Conservation (phyloP, 2,329 filamentous ascomycete species). For the Thermothelomyces thermophilus region DNA sequence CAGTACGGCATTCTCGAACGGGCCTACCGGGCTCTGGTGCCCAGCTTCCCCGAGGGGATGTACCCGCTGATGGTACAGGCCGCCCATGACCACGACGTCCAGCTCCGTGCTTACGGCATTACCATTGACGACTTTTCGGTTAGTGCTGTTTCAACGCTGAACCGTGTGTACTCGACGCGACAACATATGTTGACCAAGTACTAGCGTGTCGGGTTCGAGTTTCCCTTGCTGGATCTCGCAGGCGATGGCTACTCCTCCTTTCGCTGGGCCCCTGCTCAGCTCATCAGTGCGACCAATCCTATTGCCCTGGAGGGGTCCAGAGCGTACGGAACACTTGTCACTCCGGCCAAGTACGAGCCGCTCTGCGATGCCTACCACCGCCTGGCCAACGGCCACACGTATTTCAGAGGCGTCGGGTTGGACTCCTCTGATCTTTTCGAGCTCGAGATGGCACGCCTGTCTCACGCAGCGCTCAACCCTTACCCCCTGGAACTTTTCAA, state of each 20-base stretch:
- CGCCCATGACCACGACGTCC: constrained; percentile 45
- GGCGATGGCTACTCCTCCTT: constrained; percentile 45
- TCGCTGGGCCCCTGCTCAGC: constrained; percentile 41
- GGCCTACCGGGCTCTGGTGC: constrained; percentile 42
- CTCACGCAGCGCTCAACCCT: constrained; percentile 14
- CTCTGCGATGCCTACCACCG: constrained; percentile 42
- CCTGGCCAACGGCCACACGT: constrained; percentile 25
- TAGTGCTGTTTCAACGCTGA: constrained; percentile 21
- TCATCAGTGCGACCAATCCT: constrained; percentile 39
- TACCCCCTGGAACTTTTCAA: constrained; percentile 39
- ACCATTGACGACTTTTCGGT: constrained; percentile 44
- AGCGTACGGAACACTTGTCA: constrained; percentile 40
- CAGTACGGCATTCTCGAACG: constrained; percentile 44
- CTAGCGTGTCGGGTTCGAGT: constrained; percentile 46
- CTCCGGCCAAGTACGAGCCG: constrained; percentile 39
- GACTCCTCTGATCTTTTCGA: constrained; percentile 26
- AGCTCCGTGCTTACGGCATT: constrained; percentile 34
- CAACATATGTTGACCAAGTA: constrained; percentile 15
- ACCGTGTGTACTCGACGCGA: not conserved
- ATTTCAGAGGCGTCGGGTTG: constrained; percentile 23
- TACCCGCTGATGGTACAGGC: constrained; percentile 48
- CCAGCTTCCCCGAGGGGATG: constrained; percentile 43
- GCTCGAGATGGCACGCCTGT: constrained; percentile 25
- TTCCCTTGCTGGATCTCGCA: constrained; percentile 49
- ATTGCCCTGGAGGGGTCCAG: constrained; percentile 39